Base-by-base conservation (phyloP, 192 early-diverging fungal species). In the Podila clonocystis region DNA sequence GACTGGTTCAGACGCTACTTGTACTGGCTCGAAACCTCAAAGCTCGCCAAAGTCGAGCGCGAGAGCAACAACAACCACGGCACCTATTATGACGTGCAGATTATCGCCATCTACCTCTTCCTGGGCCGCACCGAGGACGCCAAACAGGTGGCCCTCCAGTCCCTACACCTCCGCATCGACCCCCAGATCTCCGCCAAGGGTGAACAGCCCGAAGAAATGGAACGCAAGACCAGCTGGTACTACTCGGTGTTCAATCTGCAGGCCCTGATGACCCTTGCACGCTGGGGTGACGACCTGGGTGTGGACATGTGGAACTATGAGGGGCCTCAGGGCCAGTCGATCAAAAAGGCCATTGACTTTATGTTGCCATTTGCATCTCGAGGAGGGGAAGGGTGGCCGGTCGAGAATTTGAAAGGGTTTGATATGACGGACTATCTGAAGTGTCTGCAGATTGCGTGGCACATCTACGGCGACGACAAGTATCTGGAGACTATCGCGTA, bases 11-110 rank as follows among this genome's bases (percentile, higher is more conserved):
- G 64, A 6, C 67, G 68, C 9, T 87, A 87, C 66, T 61, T 74
- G 15, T n/a, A 62, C 12, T 87, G 86, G 86, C 74, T 87, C 9
- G 65, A 70, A 19, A 83, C 75, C 3, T 80, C 76, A 2, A 61
- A 61, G 9, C 60, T 82, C 33, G 86, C 83, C 36, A 61, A 73
- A 24, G 55, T 65, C 5, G 86, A 87, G 59, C 59, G 73, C 4
- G 61, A 62, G 20, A 70, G 80, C 7, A 45, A 79, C 62, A 85
- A 90, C 71, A 88, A 90, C 68, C 90, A 89, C 33, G 90, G 87
- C 64, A 87, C 89, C 3, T 88, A 86, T 74, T 87, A 84, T 74
- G 88, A 89, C 65, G 82, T 89, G n/a, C 90, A 91, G 48, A 66
- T 80, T 31, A 62, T 84, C 52, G 66, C 70, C 15, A 75, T 91